Conservation (phyloP, 306 rosid genomes). For the Glycine latifolia region DNA sequence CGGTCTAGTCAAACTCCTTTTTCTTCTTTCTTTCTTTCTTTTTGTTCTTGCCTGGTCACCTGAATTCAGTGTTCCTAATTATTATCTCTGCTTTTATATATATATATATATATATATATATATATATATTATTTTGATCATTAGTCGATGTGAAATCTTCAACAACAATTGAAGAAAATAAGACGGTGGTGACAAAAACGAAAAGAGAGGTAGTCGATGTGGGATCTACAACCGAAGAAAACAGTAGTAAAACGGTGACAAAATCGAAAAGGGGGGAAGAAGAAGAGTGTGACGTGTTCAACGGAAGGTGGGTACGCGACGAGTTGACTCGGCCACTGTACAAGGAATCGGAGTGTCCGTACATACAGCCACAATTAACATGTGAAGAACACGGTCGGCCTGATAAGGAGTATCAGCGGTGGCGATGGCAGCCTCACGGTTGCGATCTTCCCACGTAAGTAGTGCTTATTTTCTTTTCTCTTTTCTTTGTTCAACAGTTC, state of each 20-base stretch:
- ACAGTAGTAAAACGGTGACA: neutral
- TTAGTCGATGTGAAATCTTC: no score
- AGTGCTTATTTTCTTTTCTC: neutral
- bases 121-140: no score
- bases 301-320: slow-evolving; percentile 85
- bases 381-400: slow-evolving; percentile 90
- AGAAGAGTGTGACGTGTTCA: slow-evolving; percentile 65
- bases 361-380: slow-evolving; percentile 92
- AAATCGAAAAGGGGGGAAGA: slow-evolving; percentile 34
- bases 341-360: slow-evolving; percentile 93
- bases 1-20: no score
- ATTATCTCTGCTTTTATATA: no score
- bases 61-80: no score
- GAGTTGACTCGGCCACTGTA: slow-evolving; percentile 81
- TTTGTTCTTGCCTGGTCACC: no score
- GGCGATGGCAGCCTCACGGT: slow-evolving; percentile 93
- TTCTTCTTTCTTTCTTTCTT: no score
- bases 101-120: no score
- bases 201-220: slow-evolving; percentile 1
- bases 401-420: slow-evolving; percentile 64
- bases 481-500: neutral
- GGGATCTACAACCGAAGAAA: neutral
- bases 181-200: no score
- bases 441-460: slow-evolving; percentile 85
- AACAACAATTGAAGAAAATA: no score